A percentile compares a stretch with the other conserved stretches of the same genome.
Evolutionary conservation across 2,329 filamentous ascomycete species (phyloP).

Genomic region (Penicillium sp.): DNA sequence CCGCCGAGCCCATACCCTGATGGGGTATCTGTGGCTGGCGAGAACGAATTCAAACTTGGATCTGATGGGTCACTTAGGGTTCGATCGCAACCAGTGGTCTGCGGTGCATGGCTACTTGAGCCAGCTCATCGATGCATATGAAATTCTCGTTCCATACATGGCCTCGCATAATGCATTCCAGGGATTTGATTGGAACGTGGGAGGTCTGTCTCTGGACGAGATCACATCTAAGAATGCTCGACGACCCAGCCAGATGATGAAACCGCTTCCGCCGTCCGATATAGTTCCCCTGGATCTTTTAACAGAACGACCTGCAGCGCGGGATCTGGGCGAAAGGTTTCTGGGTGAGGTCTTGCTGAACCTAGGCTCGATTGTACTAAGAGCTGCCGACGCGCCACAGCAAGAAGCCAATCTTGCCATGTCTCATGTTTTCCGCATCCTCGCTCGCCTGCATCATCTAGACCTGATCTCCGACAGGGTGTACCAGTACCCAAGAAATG

Average conservation of each 20-base stretch:
- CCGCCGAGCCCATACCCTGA: conserved; percentile 33
- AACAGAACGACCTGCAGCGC: conserved; percentile 29
- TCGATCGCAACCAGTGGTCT: conserved; percentile 43
- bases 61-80: conserved; percentile 44
- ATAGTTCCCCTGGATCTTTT: conserved; percentile 22
- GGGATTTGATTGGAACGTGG: conserved; percentile 18
- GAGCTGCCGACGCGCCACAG: conserved; percentile 39
- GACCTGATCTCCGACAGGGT: conserved; percentile 46
- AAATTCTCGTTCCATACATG: conserved; percentile 26
- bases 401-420: conserved; percentile 44
- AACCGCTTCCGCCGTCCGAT: conserved; percentile 9
- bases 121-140: conserved; percentile 42
- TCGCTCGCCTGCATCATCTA: conserved; percentile 50
- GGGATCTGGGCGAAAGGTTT: conserved; percentile 26
- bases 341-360: conserved; percentile 44
- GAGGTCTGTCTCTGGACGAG: conserved; percentile 32
- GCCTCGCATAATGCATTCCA: conserved; percentile 9
- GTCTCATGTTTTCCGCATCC: conserved; percentile 47
- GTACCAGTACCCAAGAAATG: conserved; percentile 42
- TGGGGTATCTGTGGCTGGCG: conserved; percentile 35
- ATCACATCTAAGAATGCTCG: conserved; percentile 25
- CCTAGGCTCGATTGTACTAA: conserved; percentile 45
- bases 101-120: conserved; percentile 43
- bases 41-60: conserved; percentile 34
- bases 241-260: conserved; percentile 5